phyloP scores from a whole-genome alignment of 257 asterid species.

The Apocynum venetum region DNA sequence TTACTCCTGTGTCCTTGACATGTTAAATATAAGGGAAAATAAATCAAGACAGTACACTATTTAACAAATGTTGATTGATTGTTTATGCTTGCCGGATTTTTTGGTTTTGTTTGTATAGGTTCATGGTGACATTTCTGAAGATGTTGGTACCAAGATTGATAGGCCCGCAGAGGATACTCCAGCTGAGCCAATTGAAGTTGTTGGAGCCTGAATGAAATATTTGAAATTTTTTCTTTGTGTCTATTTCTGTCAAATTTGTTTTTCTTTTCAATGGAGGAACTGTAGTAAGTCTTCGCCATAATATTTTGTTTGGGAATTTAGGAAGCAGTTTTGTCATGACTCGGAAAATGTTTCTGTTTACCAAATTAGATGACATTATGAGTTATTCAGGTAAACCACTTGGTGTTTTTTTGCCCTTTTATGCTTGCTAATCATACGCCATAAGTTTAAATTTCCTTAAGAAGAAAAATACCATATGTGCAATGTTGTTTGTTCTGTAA shows the following conservation, averaged over 20 bases:
- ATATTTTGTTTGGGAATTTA: constrained; percentile 11
- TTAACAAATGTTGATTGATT: background rate
- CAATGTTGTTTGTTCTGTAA: no score
- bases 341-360: background rate
- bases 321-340: constrained; percentile 13
- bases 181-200: constrained; percentile 55
- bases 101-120: constrained; percentile 33
- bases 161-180: constrained; percentile 62
- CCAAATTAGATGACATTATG: background rate
- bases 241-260: background rate
- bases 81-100: background rate
- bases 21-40: background rate
- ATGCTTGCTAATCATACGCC: no score
- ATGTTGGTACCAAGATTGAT: constrained; percentile 59
- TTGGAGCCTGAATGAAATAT: constrained; percentile 42
- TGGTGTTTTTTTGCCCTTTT: background rate
- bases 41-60: background rate
- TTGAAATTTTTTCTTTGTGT: background rate
- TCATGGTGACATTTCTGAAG: constrained; percentile 66
- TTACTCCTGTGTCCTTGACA: no score
- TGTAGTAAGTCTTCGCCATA: background rate
- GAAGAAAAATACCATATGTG: no score
- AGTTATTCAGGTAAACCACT: background rate
- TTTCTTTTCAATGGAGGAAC: constrained; percentile 4
- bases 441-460: no score